Evolutionary conservation across 345 rosid species (phyloP), one percentile per base, ranked within the genome.

Genomic region (Bruguiera gymnorhiza): DNA sequence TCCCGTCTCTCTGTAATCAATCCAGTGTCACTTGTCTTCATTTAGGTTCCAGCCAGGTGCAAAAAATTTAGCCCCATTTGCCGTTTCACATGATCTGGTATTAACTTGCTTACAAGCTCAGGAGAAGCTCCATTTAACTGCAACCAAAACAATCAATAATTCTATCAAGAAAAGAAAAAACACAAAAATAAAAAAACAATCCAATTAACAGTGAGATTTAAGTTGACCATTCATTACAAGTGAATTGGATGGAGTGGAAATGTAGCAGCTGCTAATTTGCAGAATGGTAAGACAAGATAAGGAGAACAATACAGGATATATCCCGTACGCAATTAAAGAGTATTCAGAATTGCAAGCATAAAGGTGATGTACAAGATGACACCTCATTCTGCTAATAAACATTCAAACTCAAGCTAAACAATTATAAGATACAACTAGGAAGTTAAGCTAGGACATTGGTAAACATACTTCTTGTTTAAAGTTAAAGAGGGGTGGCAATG

Each of bases 41-140:
- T 34, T 80, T 79, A 91, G 74, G 97, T 84, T 66, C 90, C 90
- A n/a, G 87, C 80, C 55, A 79, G 89, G 76, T 86, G 86, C 85
- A 89, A 70, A 81, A 91, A 83, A 81, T 83, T 84, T 60, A 85
- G 84, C 69, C 92, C 97, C 80, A 88, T 75, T 68, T 89, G 91
- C 73, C 92, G 83, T 73, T 89, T 88, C 80, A 87, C 82, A 74
- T 89, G 89, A 48, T 91, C 97, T 31, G 97, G 97, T 67, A 88
- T 87, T 83, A 91, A 81, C 88, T 87, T 91, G 78, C 82, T 88
- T 21, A 87, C 87, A n/a, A 88, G 89, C 66, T 88, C 97, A 24
- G 87, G 86, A 67, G 97, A 84, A 66, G 89, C 87, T 61, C 84
- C 92, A 29, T 85, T 71, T 79, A 91, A 72, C 91, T 86, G 85